Evolutionary conservation across 2,329 filamentous ascomycete genomes (phyloP).

Genomic region (Phaeosphaeria sp.): DNA sequence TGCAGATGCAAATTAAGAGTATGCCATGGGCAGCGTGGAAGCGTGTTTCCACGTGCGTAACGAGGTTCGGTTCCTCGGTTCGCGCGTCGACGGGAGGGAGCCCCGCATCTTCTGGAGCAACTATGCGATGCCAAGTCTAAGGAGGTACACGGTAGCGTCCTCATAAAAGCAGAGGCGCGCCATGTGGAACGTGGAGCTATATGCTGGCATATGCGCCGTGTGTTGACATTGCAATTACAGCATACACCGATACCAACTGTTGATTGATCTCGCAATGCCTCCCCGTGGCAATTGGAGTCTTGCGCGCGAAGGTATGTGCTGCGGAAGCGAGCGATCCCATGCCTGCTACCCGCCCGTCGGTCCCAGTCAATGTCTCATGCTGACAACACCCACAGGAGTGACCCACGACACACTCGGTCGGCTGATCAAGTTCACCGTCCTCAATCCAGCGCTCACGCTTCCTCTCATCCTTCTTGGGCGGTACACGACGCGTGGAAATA

Average conservation of each 20-base stretch:
- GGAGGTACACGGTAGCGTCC: not conserved
- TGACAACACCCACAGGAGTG: conserved; percentile 26
- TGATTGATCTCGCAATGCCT: conserved; percentile 33
- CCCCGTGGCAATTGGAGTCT: conserved; percentile 48
- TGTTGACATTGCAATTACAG: not conserved
- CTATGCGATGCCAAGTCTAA: not conserved
- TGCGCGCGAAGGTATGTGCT: conserved; percentile 45
- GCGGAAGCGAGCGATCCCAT: not conserved
- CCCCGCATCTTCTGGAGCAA: conserved; percentile 1
- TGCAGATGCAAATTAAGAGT: not conserved
- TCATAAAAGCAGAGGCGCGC: conserved; percentile 3
- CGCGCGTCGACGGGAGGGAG: not conserved
- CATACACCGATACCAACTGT: not conserved
- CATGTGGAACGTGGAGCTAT: not conserved
- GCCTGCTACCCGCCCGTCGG: not conserved
- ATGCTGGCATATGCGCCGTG: not conserved
- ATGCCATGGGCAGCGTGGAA: not conserved
- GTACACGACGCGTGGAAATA: conserved; percentile 67
- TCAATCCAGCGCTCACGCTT: conserved; percentile 70
- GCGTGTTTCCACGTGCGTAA: not conserved
- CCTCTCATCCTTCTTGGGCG: conserved; percentile 68
- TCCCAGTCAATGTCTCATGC: not conserved
- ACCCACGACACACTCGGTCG: conserved; percentile 64
- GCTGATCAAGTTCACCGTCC: conserved; percentile 64
- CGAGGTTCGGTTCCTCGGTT: not conserved